Evolutionary conservation across 805 yeast genomes (phyloP).

Genomic region (Yamadazyma olivae): DNA sequence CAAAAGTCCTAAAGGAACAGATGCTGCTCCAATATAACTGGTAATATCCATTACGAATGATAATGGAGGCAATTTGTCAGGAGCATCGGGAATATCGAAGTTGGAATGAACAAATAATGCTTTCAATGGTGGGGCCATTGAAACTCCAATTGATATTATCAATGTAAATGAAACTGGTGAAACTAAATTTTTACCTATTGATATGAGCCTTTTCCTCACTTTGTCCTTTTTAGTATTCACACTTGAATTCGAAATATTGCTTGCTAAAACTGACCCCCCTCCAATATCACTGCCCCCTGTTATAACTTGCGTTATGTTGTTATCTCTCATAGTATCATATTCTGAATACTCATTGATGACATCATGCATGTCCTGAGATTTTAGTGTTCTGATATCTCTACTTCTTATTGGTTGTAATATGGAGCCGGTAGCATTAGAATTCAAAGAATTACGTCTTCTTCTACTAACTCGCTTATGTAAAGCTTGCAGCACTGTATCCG

Average conservation of each 20-base stretch:
- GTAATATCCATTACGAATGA: conserved; percentile 83
- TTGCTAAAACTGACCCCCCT: conserved; percentile 8
- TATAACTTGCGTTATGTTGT: conserved; percentile 13
- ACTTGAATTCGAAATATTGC: neutral
- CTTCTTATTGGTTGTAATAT: conserved; percentile 7
- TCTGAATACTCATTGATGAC: conserved; percentile 47
- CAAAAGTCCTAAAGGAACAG: conserved; percentile 83
- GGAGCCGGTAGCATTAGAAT: neutral
- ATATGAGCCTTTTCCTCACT: conserved; percentile 6
- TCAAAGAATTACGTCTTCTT: conserved; percentile 5
- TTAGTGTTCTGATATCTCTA: conserved; percentile 10
- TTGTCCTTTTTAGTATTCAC: conserved; percentile 3
- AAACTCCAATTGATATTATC: conserved; percentile 58
- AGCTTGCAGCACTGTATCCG: neutral
- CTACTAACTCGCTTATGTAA: conserved; percentile 3
- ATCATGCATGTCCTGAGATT: conserved; percentile 32
- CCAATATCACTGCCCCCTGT: conserved; percentile 23
- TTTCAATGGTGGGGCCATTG: conserved; percentile 86
- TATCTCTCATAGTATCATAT: conserved; percentile 29
- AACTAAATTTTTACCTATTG: conserved; percentile 46
- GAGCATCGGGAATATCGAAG: conserved; percentile 63
- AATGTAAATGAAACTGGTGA: conserved; percentile 75
- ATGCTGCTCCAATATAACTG: conserved; percentile 77
- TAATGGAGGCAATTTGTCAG: conserved; percentile 80
- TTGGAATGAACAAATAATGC: conserved; percentile 43